Percentiles rank a stretch among this genome's conserved stretches.
Conservation (phyloP, 108 stramenopile species). For the Discostella stelligeroides region DNA sequence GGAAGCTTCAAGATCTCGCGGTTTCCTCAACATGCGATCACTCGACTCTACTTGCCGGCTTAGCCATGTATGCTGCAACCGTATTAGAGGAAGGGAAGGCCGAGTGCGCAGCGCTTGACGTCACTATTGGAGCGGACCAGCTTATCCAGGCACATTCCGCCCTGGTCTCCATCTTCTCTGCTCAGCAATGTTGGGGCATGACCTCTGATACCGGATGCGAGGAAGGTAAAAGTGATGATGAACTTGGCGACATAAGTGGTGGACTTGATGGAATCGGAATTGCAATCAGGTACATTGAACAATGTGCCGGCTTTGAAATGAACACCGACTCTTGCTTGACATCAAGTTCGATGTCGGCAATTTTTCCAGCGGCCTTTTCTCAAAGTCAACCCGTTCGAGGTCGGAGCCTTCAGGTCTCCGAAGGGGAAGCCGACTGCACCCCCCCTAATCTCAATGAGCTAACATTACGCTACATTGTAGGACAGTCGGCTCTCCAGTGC, state of each 20-base stretch:
- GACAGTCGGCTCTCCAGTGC: constrained; percentile 18
- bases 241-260: not conserved
- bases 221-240: constrained; percentile 3
- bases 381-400: not conserved
- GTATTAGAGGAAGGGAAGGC: constrained; percentile 18
- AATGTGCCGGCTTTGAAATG: constrained; percentile 23
- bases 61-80: not conserved
- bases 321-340: constrained; percentile 20
- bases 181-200: constrained; percentile 17
- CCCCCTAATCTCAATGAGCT: constrained; percentile 40
- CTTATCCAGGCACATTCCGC: constrained; percentile 24
- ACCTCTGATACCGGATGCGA: constrained; percentile 11
- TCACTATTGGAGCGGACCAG: constrained; percentile 8
- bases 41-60: not conserved
- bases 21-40: not conserved
- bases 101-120: constrained; percentile 11
- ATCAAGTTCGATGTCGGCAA: constrained; percentile 9
- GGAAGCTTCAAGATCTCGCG: not conserved
- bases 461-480: constrained; percentile 14
- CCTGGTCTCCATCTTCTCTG: constrained; percentile 23
- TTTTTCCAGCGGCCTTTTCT: not conserved
- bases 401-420: constrained; percentile 1
- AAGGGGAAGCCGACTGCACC: constrained; percentile 16
- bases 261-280: constrained; percentile 13
- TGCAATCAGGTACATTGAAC: constrained; percentile 28